Conservation (phyloP, 2,329 filamentous ascomycete genomes). For the Colletotrichum echinochloae region DNA sequence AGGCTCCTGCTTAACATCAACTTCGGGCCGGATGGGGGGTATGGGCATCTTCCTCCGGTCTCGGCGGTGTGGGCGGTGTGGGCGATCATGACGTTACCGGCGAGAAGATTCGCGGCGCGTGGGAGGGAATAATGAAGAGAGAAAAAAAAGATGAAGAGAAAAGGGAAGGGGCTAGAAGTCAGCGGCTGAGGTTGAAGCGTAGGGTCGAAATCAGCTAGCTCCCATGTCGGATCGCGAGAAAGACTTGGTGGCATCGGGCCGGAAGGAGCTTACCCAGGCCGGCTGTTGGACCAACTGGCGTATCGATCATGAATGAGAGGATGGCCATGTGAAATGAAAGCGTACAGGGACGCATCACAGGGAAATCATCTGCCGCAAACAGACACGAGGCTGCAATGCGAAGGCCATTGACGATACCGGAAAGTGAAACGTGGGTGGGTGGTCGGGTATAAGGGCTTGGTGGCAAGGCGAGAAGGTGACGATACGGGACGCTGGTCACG, state of each 20-base stretch:
- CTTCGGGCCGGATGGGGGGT: constrained; percentile 5
- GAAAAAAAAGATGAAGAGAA: neutral
- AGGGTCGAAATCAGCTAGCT: constrained; percentile 10
- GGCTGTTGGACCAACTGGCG: neutral
- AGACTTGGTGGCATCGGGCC: constrained; percentile 11
- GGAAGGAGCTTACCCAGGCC: neutral
- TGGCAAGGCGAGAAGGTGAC: neutral
- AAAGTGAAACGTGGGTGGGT: neutral
- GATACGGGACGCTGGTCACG: neutral
- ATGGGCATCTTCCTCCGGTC: neutral
- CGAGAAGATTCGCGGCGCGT: neutral
- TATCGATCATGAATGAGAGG: neutral
- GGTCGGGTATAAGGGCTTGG: neutral
- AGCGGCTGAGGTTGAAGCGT: neutral
- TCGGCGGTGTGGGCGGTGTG: neutral
- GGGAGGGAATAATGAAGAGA: neutral
- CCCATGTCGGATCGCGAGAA: constrained; percentile 11
- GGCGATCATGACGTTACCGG: neutral
- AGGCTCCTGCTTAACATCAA: neutral
- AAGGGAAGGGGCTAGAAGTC: neutral
- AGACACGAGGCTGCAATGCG: neutral
- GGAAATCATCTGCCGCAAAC: constrained; percentile 17
- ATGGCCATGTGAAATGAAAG: constrained; percentile 2
- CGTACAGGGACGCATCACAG: neutral
- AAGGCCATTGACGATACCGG: neutral